These are phyloP conservation scores for Myriosclerotinia scirpicola DNA, from an alignment of 2,329 filamentous ascomycete species.

Conservation along the genomic window DNA sequence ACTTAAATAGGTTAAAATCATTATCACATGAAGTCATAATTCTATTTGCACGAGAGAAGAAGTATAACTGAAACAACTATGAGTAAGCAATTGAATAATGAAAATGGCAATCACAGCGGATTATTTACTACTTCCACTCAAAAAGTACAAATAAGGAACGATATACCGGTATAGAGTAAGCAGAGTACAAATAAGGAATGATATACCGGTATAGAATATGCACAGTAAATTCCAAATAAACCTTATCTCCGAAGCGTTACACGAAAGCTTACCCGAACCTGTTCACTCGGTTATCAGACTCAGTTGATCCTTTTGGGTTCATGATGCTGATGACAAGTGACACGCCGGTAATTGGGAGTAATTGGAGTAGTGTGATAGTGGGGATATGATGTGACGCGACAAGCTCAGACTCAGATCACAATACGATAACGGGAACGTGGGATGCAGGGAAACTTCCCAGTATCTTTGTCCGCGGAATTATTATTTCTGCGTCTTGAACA, in stretches of 20 bases:
- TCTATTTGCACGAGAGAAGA: neutral
- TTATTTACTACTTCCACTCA: neutral
- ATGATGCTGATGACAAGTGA: neutral
- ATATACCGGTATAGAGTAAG: neutral
- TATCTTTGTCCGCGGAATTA: neutral
- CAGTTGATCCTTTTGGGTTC: neutral
- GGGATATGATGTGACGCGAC: neutral
- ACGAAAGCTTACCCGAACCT: neutral
- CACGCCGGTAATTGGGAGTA: neutral
- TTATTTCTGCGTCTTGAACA: neutral
- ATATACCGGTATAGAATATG: neutral
- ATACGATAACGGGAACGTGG: neutral
- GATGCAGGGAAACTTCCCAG: conserved; percentile 18
- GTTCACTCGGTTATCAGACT: neutral
- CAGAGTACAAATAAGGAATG: neutral
- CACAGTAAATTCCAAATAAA: neutral
- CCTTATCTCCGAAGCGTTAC: neutral
- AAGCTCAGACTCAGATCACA: neutral
- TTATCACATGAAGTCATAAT: no score
- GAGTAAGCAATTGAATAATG: neutral
- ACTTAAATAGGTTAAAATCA: neutral
- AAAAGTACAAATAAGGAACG: neutral
- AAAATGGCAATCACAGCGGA: neutral
- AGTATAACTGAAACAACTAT: neutral
- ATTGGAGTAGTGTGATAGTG: conserved; percentile 1